Percentiles rank a stretch among this genome's conserved stretches.
These are phyloP conservation scores for Coemansia sp. DNA, from an alignment of 192 early-diverging fungal genomes.

Conservation along the genomic window DNA sequence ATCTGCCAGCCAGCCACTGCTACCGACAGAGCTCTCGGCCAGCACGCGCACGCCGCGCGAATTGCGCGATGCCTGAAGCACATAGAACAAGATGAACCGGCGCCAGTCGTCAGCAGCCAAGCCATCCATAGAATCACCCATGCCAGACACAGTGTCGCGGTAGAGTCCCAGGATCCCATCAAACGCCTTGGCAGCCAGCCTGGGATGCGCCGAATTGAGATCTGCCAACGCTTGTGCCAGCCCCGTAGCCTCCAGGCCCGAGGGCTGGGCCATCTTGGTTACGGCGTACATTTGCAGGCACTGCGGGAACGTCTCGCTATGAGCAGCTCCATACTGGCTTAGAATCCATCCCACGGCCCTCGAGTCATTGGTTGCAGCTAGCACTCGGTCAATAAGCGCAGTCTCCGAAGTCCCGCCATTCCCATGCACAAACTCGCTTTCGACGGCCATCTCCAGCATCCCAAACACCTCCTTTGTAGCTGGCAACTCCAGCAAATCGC, in stretches of 20 bases:
- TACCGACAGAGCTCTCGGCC: background rate
- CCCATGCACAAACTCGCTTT: slow-evolving; percentile 8
- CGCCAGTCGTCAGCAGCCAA: slow-evolving; percentile 20
- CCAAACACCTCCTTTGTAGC: slow-evolving; percentile 30
- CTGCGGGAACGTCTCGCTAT: slow-evolving; percentile 18
- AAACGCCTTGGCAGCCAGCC: slow-evolving; percentile 16
- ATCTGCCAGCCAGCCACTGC: slow-evolving; percentile 20
- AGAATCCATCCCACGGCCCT: slow-evolving; percentile 40
- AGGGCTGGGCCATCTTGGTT: slow-evolving; percentile 10
- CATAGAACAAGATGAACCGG: slow-evolving; percentile 37
- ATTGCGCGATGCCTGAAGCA: slow-evolving; percentile 14
- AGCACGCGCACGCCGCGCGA: background rate
- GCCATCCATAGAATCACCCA: background rate
- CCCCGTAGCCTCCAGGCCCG: slow-evolving; percentile 10
- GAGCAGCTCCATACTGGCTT: slow-evolving; percentile 29
- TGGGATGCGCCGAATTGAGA: slow-evolving; percentile 13
- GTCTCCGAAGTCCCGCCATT: slow-evolving; percentile 21
- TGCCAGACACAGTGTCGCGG: slow-evolving; percentile 7
- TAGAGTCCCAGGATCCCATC: slow-evolving; percentile 21
- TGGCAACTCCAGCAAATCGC: slow-evolving; percentile 30
- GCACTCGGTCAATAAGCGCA: slow-evolving; percentile 18
- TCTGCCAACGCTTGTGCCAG: slow-evolving; percentile 29
- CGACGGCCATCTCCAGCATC: slow-evolving; percentile 32
- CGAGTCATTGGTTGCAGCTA: slow-evolving; percentile 24
- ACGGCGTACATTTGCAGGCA: slow-evolving; percentile 38